Evolutionary conservation across 139 green algal genomes (phyloP).

Genomic region (Micromonas commoda): DNA sequence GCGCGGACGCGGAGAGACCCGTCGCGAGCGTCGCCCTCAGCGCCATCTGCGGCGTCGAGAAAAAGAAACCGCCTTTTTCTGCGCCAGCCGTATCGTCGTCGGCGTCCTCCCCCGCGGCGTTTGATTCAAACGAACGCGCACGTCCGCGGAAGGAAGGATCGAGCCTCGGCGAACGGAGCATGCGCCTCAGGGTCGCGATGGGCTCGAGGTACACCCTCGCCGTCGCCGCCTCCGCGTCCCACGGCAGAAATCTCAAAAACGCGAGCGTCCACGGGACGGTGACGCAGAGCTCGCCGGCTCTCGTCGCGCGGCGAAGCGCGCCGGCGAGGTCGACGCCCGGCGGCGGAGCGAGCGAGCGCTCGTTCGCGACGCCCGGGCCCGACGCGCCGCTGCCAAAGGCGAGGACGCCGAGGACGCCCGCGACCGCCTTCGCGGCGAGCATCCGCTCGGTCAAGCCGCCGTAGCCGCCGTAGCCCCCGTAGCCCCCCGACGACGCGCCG

Average conservation of each 20-base stretch:
- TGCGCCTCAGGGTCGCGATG: not conserved
- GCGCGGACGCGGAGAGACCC: not conserved
- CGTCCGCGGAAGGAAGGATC: not conserved
- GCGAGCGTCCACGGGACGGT: not conserved
- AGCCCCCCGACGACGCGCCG: not conserved
- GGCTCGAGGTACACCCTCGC: not conserved
- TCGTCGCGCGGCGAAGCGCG: not conserved
- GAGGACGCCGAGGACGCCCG: not conserved
- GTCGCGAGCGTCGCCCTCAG: slow-evolving; percentile 5
- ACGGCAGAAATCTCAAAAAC: not conserved
- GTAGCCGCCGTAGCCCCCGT: not conserved
- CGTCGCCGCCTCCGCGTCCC: not conserved
- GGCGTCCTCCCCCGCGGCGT: too few species aligned
- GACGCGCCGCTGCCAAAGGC: not conserved
- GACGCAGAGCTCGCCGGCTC: not conserved
- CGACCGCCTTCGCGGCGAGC: not conserved
- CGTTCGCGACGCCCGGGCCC: not conserved
- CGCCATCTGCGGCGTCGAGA: not conserved
- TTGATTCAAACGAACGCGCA: too few species aligned
- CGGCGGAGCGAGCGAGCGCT: not conserved
- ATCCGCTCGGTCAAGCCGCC: slow-evolving; percentile 8
- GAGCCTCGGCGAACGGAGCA: not conserved
- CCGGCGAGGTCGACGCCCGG: not conserved
- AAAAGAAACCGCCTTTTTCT: too few species aligned
- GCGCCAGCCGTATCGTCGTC: too few species aligned